A percentile compares a stretch with the other conserved stretches of the same genome.
phyloP scores from a whole-genome alignment of 2,329 filamentous ascomycete genomes.

The Curvularia lunata region DNA sequence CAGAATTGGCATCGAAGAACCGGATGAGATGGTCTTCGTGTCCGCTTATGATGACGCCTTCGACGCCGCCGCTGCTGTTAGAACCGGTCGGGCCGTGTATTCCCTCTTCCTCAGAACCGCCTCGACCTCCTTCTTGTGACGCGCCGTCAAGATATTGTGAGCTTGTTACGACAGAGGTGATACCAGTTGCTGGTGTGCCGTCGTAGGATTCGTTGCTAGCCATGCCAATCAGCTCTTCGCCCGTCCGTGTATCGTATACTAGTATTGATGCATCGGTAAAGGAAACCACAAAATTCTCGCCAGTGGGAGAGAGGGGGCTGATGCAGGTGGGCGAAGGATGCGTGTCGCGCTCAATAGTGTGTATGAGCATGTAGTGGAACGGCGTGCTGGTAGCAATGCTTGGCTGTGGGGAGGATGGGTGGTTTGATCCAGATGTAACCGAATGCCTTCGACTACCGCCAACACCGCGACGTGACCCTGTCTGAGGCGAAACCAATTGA shows the following conservation, averaged over 20 bases:
- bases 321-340: slow-evolving; percentile 86
- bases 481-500: slow-evolving; percentile 80
- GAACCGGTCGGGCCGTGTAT: slow-evolving; percentile 83
- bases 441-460: slow-evolving; percentile 86
- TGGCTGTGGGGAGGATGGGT: slow-evolving; percentile 87
- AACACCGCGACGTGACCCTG: slow-evolving; percentile 69
- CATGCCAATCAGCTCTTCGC: slow-evolving; percentile 92
- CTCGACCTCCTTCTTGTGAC: slow-evolving; percentile 64
- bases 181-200: slow-evolving; percentile 78
- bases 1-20: slow-evolving; percentile 98
- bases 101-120: slow-evolving; percentile 73
- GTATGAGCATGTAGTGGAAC: slow-evolving; percentile 86
- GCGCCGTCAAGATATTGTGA: slow-evolving; percentile 77
- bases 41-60: slow-evolving; percentile 93
- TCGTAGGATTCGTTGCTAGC: slow-evolving; percentile 94
- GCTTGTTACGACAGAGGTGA: slow-evolving; percentile 90
- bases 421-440: slow-evolving; percentile 91
- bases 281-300: slow-evolving; percentile 90
- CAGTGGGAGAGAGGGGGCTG: slow-evolving; percentile 79
- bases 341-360: slow-evolving; percentile 77
- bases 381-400: slow-evolving; percentile 83
- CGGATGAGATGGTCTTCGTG: slow-evolving; percentile 96
- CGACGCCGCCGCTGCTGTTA: slow-evolving; percentile 73
- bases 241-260: slow-evolving; percentile 89
- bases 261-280: slow-evolving; percentile 90